Conservation (phyloP, 2,329 filamentous ascomycete species). For the Chaetomium globosum region DNA sequence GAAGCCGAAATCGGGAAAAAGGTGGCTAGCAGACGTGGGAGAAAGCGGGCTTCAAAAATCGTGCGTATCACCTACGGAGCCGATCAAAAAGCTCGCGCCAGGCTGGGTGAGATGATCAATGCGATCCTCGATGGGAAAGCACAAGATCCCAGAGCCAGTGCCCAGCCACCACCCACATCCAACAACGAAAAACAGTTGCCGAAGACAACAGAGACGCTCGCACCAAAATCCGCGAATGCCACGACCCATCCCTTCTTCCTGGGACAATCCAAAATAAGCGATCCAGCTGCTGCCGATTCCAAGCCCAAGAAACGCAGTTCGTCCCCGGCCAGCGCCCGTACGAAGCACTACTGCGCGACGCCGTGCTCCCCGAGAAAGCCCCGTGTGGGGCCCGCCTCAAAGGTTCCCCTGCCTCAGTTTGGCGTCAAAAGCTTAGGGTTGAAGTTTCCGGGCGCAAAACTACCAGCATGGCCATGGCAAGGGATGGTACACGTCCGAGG, state of each 20-base stretch:
- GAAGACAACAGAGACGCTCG: conserved; percentile 37
- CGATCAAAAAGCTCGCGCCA: conserved; percentile 49
- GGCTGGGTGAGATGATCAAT: conserved; percentile 63
- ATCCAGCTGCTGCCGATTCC: conserved; percentile 19
- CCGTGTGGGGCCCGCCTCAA: conserved; percentile 38
- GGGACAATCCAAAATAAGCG: conserved; percentile 40
- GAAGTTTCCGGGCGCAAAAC: conserved; percentile 66
- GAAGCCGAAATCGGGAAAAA: conserved; percentile 27
- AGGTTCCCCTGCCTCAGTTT: conserved; percentile 46
- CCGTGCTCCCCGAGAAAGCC: conserved; percentile 55
- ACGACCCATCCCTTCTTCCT: conserved; percentile 51
- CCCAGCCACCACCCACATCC: not conserved
- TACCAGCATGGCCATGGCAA: conserved; percentile 72
- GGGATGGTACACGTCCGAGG: conserved; percentile 67
- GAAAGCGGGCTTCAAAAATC: conserved; percentile 47
- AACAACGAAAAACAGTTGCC: conserved; percentile 13
- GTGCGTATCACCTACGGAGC: conserved; percentile 63
- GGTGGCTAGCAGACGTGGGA: conserved; percentile 41
- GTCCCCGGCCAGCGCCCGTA: conserved; percentile 35
- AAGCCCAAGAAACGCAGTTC: conserved; percentile 26
- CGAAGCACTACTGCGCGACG: conserved; percentile 55
- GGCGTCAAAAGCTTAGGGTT: conserved; percentile 50
- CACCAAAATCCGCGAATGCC: conserved; percentile 39
- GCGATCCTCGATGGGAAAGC: conserved; percentile 55
- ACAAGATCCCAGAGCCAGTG: conserved; percentile 38